These are phyloP conservation scores for Ogataea siamensis DNA, from an alignment of 805 yeast species.

Conservation along the genomic window DNA sequence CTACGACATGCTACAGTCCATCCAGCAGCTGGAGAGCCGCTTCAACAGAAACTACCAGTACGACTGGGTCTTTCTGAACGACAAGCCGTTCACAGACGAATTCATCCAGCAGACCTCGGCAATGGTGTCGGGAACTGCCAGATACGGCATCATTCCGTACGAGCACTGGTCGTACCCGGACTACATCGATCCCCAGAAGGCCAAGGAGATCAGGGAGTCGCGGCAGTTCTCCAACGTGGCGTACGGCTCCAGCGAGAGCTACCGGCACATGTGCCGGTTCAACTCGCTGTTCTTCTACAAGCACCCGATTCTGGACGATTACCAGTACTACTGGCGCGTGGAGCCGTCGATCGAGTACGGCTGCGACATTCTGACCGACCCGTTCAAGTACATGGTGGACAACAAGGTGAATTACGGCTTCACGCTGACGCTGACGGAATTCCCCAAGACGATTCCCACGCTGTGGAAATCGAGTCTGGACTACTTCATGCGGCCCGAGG, in stretches of 20 bases:
- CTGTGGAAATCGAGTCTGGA: conserved; percentile 48
- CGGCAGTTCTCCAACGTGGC: conserved; percentile 40
- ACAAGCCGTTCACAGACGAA: conserved; percentile 43
- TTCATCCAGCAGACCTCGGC: conserved; percentile 40
- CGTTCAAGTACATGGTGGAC: conserved; percentile 53
- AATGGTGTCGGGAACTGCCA: conserved; percentile 43
- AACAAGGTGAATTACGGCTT: conserved; percentile 50
- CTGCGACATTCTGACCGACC: conserved; percentile 54
- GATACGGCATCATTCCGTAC: conserved; percentile 45
- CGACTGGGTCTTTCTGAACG: conserved; percentile 50
- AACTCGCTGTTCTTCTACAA: conserved; percentile 53
- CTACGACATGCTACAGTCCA: conserved; percentile 39
- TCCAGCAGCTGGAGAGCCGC: conserved; percentile 39
- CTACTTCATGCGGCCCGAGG: conserved; percentile 35
- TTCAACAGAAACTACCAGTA: conserved; percentile 40
- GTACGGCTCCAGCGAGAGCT: conserved; percentile 64
- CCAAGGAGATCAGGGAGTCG: conserved; percentile 36
- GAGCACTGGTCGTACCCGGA: conserved; percentile 55
- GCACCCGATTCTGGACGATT: conserved; percentile 49
- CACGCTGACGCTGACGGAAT: conserved; percentile 52
- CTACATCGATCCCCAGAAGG: conserved; percentile 41
- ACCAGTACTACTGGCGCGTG: conserved; percentile 62
- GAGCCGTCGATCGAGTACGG: conserved; percentile 52
- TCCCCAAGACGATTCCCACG: conserved; percentile 48
- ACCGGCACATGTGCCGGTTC: conserved; percentile 68